Conservation (phyloP, 2,329 filamentous ascomycete genomes). For the Colletotrichum melonis region DNA sequence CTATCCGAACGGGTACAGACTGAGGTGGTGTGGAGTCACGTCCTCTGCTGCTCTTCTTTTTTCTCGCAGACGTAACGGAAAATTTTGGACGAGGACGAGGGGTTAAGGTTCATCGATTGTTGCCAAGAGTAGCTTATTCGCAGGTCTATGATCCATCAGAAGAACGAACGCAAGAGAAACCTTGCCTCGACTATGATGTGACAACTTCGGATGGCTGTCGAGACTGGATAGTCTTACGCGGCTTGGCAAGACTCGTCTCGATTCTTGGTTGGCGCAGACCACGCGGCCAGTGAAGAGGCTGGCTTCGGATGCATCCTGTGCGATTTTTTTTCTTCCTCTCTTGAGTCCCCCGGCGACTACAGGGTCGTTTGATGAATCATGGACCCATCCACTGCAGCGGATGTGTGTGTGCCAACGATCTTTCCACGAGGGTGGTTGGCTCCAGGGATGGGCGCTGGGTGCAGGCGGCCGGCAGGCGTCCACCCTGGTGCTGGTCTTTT, state of each 20-base stretch:
- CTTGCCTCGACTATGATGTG: neutral
- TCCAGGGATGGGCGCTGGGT: conserved; percentile 16
- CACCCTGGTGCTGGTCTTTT: neutral
- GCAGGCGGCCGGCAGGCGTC: conserved; percentile 24
- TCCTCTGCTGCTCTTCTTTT: neutral
- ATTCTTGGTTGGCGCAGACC: neutral
- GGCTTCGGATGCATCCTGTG: neutral
- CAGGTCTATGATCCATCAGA: neutral
- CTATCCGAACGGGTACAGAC: neutral
- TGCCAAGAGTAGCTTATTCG: conserved; percentile 34
- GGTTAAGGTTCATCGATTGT: neutral
- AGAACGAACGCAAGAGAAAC: neutral
- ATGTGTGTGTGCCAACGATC: conserved; percentile 27
- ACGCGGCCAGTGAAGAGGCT: neutral
- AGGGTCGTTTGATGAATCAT: conserved; percentile 29
- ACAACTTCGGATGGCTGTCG: conserved; percentile 1
- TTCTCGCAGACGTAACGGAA: neutral
- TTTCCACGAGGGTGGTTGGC: conserved; percentile 30
- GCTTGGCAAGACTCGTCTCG: neutral
- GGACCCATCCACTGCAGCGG: conserved; percentile 18
- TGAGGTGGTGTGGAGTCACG: conserved; percentile 4
- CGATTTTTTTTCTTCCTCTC: conserved; percentile 10
- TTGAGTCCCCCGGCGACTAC: neutral
- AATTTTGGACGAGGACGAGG: conserved; percentile 16
- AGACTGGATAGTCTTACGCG: neutral